Evolutionary conservation across 2,329 filamentous ascomycete genomes (phyloP).

Genomic region (Pseudogymnoascus sp.): DNA sequence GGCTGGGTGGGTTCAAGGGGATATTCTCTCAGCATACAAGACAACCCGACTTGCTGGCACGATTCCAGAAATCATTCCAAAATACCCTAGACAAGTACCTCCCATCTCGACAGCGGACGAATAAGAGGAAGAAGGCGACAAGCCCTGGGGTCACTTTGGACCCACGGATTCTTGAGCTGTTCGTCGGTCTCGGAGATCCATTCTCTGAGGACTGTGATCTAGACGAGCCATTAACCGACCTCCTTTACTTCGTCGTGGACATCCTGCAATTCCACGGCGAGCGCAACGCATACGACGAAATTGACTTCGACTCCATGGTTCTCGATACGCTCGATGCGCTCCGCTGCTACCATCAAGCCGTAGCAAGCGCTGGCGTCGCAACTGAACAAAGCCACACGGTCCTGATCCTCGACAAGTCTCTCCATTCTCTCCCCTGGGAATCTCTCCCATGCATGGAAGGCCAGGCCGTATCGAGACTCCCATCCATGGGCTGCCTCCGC

Average conservation of each 20-base stretch:
- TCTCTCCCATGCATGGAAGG: constrained; percentile 78
- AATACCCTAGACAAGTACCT: constrained; percentile 74
- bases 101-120: constrained; percentile 64
- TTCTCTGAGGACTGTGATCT: constrained; percentile 60
- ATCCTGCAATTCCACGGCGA: constrained; percentile 96
- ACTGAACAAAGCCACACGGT: constrained; percentile 60
- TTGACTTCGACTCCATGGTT: constrained; percentile 88
- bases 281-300: constrained; percentile 92
- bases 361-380: constrained; percentile 28
- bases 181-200: constrained; percentile 74
- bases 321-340: constrained; percentile 82
- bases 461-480: constrained; percentile 75
- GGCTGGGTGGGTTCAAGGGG: constrained; percentile 90
- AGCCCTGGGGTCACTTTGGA: constrained; percentile 42
- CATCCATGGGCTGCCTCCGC: constrained; percentile 74
- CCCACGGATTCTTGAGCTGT: constrained; percentile 69
- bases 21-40: constrained; percentile 73
- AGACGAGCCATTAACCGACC: constrained; percentile 81
- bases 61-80: constrained; percentile 71
- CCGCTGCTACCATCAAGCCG: constrained; percentile 58
- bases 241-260: constrained; percentile 93
- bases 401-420: constrained; percentile 79
- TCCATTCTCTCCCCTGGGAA: constrained; percentile 94
- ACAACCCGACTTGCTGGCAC: constrained; percentile 55
- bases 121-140: constrained; percentile 41